Conservation (phyloP, 108 stramenopile species). For the Pinguiococcus pyrenoidosus region DNA sequence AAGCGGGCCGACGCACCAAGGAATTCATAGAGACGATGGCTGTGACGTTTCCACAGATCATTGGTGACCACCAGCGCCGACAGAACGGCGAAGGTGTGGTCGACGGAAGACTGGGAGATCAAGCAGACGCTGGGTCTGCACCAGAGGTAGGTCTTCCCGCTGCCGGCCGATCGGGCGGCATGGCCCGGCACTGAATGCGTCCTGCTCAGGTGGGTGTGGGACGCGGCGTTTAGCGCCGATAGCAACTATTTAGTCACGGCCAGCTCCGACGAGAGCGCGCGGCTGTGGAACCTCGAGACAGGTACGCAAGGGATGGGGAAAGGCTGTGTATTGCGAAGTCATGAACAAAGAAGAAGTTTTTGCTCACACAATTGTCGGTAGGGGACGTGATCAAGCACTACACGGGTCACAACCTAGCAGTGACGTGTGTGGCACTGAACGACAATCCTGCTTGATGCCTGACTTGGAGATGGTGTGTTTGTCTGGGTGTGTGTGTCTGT, state of each 20-base stretch:
- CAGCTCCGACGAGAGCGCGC: constrained; percentile 69
- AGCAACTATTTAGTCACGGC: constrained; percentile 87
- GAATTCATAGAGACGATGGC: no score
- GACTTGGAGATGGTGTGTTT: no score
- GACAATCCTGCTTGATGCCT: no score
- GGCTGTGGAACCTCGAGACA: constrained; percentile 71
- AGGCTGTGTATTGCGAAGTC: not conserved
- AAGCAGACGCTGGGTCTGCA: not conserved
- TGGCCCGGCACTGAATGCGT: constrained; percentile 1
- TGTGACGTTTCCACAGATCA: no score
- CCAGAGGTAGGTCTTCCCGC: not conserved
- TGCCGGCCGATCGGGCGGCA: not conserved
- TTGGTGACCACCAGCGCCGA: constrained; percentile 85
- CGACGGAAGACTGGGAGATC: constrained; percentile 9
- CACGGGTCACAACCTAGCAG: constrained; percentile 74
- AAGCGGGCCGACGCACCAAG: no score
- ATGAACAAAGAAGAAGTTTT: not conserved
- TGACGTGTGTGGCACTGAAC: constrained; percentile 93
- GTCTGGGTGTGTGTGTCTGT: no score
- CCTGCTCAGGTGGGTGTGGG: constrained; percentile 91
- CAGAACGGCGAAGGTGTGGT: constrained; percentile 69
- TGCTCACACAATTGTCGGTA: constrained; percentile 12
- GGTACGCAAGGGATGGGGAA: not conserved
- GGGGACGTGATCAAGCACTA: constrained; percentile 80
- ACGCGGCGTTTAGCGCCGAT: constrained; percentile 90